phyloP scores from a whole-genome alignment of 345 rosid genomes.

The Heritiera littoralis region DNA sequence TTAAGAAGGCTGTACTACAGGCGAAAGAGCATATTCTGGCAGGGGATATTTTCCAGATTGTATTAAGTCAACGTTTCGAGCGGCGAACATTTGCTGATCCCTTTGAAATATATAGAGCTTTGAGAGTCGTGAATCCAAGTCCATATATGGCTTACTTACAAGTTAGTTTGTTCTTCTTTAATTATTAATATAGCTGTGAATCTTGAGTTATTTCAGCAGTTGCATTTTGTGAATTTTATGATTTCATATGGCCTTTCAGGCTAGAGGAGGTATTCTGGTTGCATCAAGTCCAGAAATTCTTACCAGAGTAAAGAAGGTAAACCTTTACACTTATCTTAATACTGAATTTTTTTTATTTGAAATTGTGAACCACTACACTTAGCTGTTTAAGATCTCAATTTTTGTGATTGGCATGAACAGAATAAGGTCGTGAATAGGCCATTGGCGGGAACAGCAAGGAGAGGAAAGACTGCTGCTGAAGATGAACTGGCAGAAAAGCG shows the following conservation, averaged over 20 bases:
- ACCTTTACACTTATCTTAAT: neutral
- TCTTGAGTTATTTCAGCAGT: constrained; percentile 13
- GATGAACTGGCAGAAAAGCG: constrained; percentile 54
- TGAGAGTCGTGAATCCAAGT: constrained; percentile 88
- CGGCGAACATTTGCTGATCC: constrained; percentile 89
- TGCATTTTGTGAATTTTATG: constrained; percentile 14
- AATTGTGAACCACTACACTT: neutral
- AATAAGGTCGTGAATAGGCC: constrained; percentile 81
- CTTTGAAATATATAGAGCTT: constrained; percentile 82
- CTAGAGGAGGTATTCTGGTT: constrained; percentile 85
- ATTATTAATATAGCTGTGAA: neutral
- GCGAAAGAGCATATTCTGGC: constrained; percentile 90
- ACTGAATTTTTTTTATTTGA: neutral
- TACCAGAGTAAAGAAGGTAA: constrained; percentile 76
- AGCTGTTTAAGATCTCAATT: neutral
- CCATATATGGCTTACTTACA: constrained; percentile 88
- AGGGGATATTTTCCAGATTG: constrained; percentile 87
- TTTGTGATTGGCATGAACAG: constrained; percentile 38
- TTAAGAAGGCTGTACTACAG: constrained; percentile 55
- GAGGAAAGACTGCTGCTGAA: constrained; percentile 67
- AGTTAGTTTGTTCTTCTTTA: constrained; percentile 35
- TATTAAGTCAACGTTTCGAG: constrained; percentile 84
- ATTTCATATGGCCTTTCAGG: constrained; percentile 37
- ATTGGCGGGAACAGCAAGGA: constrained; percentile 75
- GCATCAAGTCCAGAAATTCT: constrained; percentile 96